A percentile compares a stretch with the other conserved stretches of the same genome.
These are phyloP conservation scores for Fomitopsis pinicola DNA, from an alignment of 1,284 basidiomycete species.

Conservation along the genomic window DNA sequence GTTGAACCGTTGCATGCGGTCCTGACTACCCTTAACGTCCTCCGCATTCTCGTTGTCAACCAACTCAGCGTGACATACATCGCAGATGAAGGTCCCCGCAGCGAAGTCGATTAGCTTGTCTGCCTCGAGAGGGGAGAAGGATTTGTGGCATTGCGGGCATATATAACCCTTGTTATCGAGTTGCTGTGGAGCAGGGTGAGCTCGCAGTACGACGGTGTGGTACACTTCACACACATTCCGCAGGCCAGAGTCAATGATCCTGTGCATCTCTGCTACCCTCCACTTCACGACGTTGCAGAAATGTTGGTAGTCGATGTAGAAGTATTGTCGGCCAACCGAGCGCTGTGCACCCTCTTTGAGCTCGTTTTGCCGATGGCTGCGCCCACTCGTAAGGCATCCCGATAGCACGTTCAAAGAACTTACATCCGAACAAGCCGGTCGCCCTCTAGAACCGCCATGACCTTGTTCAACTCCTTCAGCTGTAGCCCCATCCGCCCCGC, in stretches of 20 bases:
- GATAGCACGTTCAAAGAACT: constrained; percentile 26
- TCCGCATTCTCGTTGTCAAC: constrained; percentile 91
- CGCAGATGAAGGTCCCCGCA: constrained; percentile 65
- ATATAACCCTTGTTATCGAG: constrained; percentile 95
- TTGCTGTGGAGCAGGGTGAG: constrained; percentile 49
- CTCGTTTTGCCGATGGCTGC: constrained; percentile 81
- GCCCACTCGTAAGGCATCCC: constrained; percentile 1
- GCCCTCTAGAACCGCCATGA: constrained; percentile 82
- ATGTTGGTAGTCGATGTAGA: constrained; percentile 93
- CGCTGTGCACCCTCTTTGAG: constrained; percentile 80
- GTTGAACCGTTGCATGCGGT: constrained; percentile 95
- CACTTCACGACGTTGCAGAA: constrained; percentile 98
- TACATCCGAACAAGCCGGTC: constrained; percentile 85
- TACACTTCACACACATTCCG: constrained; percentile 58
- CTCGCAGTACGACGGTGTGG: background rate
- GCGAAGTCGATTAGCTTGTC: constrained; percentile 75
- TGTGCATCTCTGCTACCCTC: constrained; percentile 92
- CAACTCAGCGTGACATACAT: constrained; percentile 77
- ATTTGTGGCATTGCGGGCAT: constrained; percentile 85
- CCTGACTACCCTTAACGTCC: constrained; percentile 80
- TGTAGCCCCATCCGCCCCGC: constrained; percentile 85
- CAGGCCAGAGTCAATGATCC: constrained; percentile 83
- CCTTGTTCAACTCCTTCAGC: constrained; percentile 91
- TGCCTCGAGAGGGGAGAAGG: constrained; percentile 85
- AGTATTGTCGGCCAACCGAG: constrained; percentile 84